Conservation (phyloP, 805 yeast species). For the Candida anglica region DNA sequence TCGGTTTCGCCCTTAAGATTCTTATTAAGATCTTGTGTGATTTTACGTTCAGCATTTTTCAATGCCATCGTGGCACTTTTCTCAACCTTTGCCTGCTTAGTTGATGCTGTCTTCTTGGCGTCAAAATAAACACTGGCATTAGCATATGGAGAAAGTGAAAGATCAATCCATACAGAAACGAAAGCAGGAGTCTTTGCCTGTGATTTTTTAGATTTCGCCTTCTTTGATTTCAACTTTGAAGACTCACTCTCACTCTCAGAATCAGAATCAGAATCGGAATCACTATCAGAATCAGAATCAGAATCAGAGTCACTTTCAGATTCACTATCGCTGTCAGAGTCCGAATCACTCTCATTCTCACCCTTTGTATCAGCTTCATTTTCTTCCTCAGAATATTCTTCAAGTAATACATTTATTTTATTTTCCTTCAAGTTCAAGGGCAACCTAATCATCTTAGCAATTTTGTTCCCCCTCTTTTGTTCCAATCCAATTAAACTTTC, state of each 20-base stretch:
- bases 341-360: conserved; percentile 9
- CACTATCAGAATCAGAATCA: conserved; percentile 14
- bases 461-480: conserved; percentile 56
- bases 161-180: conserved; percentile 62
- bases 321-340: conserved; percentile 6
- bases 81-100: conserved; percentile 77
- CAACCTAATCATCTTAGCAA: conserved; percentile 58
- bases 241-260: conserved; percentile 34
- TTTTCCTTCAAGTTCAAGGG: conserved; percentile 72
- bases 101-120: conserved; percentile 67
- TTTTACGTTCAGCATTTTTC: conserved; percentile 76
- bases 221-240: conserved; percentile 12
- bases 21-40: conserved; percentile 65
- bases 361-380: conserved; percentile 14
- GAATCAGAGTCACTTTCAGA: conserved; percentile 11
- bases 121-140: conserved; percentile 82
- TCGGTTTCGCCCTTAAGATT: conserved; percentile 51
- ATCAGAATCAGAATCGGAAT: conserved; percentile 19
- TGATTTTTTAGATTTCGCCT: conserved; percentile 3
- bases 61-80: conserved; percentile 74
- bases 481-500: conserved; percentile 71
- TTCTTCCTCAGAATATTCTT: conserved; percentile 41
- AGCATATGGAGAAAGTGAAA: conserved; percentile 75
- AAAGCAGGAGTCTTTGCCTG: too few species aligned
- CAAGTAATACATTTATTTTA: conserved; percentile 56